Evolutionary conservation across 2,329 filamentous ascomycete genomes (phyloP), one percentile per base, ranked within the genome.

Genomic region (Penicillium sp.): DNA sequence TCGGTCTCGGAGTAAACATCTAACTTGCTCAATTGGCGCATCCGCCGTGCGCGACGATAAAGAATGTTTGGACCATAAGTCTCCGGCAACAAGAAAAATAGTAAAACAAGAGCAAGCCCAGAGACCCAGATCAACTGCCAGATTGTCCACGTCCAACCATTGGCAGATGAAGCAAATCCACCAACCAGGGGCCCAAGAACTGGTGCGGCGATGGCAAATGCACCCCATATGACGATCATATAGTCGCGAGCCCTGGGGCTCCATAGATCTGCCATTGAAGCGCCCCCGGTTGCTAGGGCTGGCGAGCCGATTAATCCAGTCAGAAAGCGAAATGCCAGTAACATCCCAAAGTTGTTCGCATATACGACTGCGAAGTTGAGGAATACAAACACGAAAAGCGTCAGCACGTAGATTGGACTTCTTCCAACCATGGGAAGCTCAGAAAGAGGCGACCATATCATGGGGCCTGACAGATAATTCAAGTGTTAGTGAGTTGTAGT

Each of bases 41-140:
- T 29, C 1, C 59, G 52, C 1, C 51, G 48, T 8, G 59, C 59
- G 1, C 59, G 53, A 1, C 54, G 49, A 5, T 32, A 41, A 13
- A 61, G 53, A 7, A 61, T 61, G 41, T 58, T 59, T 2, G 55
- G 51, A 2, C 53, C 44, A 42, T 61, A 69, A 6, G 64, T 66
- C 44, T 67, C 64, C 0, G 64, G 63, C 2, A 67, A 51, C 17
- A 59, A 57, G 38, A 66, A 57, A 34, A 65, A 69, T 35, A 54
- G 61, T 45, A 76, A 49, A 12, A 84, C 58, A 57, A 83, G 75
- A 34, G 81, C 62, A 1, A 81, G 79, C 0, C 70, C 74, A 0
- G 78, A 72, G 4, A 78, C 70, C 80, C 80, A 84, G 37, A 84
- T 67, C 44, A 84, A 76, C 58, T 82, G 79, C 74, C 80, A 61